Base-by-base conservation (phyloP, 139 green algal species). In the Micromonas pusilla region DNA sequence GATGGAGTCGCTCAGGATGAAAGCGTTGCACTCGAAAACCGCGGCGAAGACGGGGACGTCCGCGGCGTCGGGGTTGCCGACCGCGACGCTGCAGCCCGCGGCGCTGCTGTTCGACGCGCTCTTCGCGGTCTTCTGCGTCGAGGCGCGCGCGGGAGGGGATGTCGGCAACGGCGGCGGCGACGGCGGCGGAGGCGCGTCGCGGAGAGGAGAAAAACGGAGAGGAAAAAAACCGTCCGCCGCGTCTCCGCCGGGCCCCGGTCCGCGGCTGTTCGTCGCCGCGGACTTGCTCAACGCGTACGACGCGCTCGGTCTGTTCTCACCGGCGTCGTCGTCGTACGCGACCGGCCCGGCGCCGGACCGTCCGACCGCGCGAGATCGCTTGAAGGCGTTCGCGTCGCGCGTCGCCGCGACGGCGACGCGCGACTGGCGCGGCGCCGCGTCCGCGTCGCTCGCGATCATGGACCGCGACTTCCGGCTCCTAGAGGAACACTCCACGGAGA, bases 401-500 rank as follows among this genome's bases (percentile, higher is more conserved):
- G 9, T 57, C 45, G 9, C 16, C 45, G 45, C 45, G 45, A 57
- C 9, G 45, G 16, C 45, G 45, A 23, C 45, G 45, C 9, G 16
- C 16, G 45, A 38, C n/a, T 72, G 4, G 26, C n/a, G 23, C 65
- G 65, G 65, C 65, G 65, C 65, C 60, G 60, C 20, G 60, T 67
- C 25, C 60, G 60, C 30, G 13, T 23, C 60, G 19, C 20, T 67
- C 13, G 32, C 30, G 20, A 4, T 9, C 9, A 67, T n/a, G n/a
- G n/a, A n/a, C n/a, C n/a, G n/a, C n/a, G n/a, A n/a, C n/a, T n/a
- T n/a, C n/a, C n/a, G n/a, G n/a, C n/a, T n/a, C n/a, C n/a, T n/a
- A n/a, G n/a, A n/a, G n/a, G n/a, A n/a, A n/a, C n/a, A n/a, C n/a
- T n/a, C n/a, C n/a, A n/a, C n/a, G n/a, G n/a, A n/a, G n/a, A n/a